Base-by-base conservation (phyloP, 371 early-diverging fungal species). In the Blakeslea trispora region DNA sequence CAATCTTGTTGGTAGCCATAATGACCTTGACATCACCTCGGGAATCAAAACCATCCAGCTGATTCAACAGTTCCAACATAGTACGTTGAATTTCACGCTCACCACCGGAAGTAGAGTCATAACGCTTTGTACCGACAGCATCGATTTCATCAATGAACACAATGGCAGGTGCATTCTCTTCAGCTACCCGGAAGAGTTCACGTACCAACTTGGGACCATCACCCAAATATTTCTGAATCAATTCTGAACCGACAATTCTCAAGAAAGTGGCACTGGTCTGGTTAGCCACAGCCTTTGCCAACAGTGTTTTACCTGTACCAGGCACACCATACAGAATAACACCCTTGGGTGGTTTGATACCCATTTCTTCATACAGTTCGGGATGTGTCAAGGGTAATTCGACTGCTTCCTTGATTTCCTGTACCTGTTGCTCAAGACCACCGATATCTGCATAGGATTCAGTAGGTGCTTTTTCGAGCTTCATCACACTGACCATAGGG, bases 91-190 rank as follows among this genome's bases (percentile, higher is more conserved):
- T 97, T 81, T 99, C 99, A 52, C 95, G 87, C 69, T 96, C 96
- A 63, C 99, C 99, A 34, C 97, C 97, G 3, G 97, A 97, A 40
- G 92, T 94, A 6, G 97, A 94, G 48, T 99, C 97, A 71, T 98
- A 98, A 77, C 98, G 89, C 71, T 98, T 99, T 18, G 97, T 93
- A 61, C 99, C 99, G 35, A 99, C 86, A 22, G 99, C 99, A 79
- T 99, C 99, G 61, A 99, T 99, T 84, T 99, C 99, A 77, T 99
- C 99, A 74, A 99, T 99, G 75, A 99, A 99, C 22, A 99, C 98
- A 77, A 99, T 99, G 11, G 97, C 91, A 8, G 99, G 99, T 15
- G 99, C 97, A 70, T 99, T 91, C 66, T 97, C 95, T 68, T 99
- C 97, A 9, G 99, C 99, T 2, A 99, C 95, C 50, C 97, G 83